phyloP scores from a whole-genome alignment of 169 alveolate genomes.

The Sarcocystis neurona region DNA sequence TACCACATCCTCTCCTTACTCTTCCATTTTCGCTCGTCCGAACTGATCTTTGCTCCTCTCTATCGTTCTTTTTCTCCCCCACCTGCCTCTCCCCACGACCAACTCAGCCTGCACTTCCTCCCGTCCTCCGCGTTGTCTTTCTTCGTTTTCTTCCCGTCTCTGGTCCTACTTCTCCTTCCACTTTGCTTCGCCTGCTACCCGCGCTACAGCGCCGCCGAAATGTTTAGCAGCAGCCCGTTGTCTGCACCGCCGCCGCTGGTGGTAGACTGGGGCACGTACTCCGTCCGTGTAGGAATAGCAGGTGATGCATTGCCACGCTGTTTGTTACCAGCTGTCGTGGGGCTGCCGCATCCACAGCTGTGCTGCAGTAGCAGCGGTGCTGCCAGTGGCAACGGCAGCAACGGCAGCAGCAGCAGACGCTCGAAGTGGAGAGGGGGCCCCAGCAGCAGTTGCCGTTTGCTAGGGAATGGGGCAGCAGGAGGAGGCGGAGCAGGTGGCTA shows the following conservation, averaged over 20 bases:
- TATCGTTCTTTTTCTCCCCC: not conserved
- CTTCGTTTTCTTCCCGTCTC: too few species aligned
- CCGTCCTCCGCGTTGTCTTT: not conserved
- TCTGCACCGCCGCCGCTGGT: constrained; percentile 35
- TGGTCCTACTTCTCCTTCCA: too few species aligned
- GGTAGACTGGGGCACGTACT: constrained; percentile 41
- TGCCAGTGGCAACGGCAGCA: not conserved
- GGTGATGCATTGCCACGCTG: constrained; percentile 49
- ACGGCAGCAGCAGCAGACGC: constrained; percentile 12
- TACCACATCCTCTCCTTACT: too few species aligned
- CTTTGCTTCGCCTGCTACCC: too few species aligned
- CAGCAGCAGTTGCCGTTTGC: constrained; percentile 6
- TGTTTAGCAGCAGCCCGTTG: constrained; percentile 1
- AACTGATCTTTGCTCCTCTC: not conserved
- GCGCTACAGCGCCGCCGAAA: too few species aligned
- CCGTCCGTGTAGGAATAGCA: constrained; percentile 38
- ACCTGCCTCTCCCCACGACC: not conserved
- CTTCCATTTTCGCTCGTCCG: too few species aligned
- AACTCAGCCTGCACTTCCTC: not conserved
- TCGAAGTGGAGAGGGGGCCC: too few species aligned
- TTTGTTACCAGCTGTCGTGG: constrained; percentile 43
- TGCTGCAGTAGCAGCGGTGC: not conserved
- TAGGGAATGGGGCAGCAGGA: constrained; percentile 17
- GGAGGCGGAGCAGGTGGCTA: too few species aligned
- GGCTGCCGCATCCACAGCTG: constrained; percentile 9